phyloP scores from a whole-genome alignment of 495 filamentous ascomycete genomes.

The Aeminium ludgeri region DNA sequence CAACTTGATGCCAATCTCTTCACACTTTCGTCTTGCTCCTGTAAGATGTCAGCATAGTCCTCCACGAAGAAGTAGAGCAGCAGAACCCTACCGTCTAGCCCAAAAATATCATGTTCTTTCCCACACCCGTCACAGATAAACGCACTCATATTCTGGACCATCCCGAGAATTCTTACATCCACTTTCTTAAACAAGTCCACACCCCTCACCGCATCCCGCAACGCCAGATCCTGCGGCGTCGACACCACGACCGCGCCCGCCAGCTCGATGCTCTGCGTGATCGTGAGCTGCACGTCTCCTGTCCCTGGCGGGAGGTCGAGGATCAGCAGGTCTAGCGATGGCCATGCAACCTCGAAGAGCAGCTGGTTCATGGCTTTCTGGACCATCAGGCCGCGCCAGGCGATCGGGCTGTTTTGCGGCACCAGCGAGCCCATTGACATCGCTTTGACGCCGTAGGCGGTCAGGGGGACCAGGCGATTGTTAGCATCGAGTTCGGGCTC shows the following conservation, averaged over 20 bases:
- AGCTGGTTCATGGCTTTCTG: constrained; percentile 95
- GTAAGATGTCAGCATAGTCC: not conserved
- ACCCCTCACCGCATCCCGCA: constrained; percentile 77
- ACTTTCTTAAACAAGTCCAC: constrained; percentile 83
- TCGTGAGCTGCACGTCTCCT: constrained; percentile 82
- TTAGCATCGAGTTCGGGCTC: constrained; percentile 19
- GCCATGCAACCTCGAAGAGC: constrained; percentile 87
- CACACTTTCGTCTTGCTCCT: constrained; percentile 34
- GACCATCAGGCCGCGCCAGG: constrained; percentile 93
- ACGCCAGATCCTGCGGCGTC: constrained; percentile 80
- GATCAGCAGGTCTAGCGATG: constrained; percentile 63
- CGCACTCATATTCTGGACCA: constrained; percentile 89
- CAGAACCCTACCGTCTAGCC: constrained; percentile 30
- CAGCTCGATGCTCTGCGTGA: constrained; percentile 76
- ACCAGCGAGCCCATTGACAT: constrained; percentile 98
- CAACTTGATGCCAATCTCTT: constrained; percentile 50
- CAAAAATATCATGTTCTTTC: constrained; percentile 64
- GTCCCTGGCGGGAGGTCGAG: constrained; percentile 89
- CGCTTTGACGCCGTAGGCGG: constrained; percentile 90
- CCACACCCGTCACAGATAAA: constrained; percentile 70
- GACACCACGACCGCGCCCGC: constrained; percentile 82
- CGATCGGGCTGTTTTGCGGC: constrained; percentile 61
- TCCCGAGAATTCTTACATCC: constrained; percentile 61
- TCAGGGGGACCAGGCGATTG: constrained; percentile 69
- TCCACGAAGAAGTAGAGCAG: not conserved